Conservation (phyloP, 768 basidiomycete species). For the Mrakia hoshinonis region DNA sequence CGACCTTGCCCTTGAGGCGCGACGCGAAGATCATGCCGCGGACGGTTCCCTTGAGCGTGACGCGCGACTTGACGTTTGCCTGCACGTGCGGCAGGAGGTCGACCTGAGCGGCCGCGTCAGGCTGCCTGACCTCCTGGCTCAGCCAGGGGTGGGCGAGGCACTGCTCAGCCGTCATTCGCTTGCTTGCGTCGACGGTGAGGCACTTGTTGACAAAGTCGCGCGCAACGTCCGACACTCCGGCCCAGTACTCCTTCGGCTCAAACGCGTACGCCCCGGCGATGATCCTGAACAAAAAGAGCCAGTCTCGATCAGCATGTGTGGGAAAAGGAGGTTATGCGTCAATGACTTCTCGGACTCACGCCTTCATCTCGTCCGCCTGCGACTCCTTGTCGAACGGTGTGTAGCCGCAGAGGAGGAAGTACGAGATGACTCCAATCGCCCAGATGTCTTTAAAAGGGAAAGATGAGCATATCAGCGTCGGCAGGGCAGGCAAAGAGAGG, state of each 20-base stretch:
- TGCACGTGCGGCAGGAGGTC: constrained; percentile 76
- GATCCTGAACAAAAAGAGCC: constrained; percentile 1
- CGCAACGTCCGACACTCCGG: constrained; percentile 46
- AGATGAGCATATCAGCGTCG: no score
- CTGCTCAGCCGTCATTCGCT: constrained; percentile 69
- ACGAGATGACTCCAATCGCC: constrained; percentile 96
- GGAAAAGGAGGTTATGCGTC: background rate
- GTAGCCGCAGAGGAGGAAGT: constrained; percentile 55
- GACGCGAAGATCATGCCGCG: constrained; percentile 27
- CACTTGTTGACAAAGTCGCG: constrained; percentile 73
- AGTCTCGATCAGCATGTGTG: background rate
- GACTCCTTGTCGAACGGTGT: constrained; percentile 94
- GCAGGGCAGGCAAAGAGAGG: no score
- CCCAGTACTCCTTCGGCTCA: constrained; percentile 51
- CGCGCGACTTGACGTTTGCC: constrained; percentile 38
- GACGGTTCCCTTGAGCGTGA: constrained; percentile 26
- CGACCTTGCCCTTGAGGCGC: constrained; percentile 16
- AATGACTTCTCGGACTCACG: constrained; percentile 36
- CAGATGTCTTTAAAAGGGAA: constrained; percentile 44
- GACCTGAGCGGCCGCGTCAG: constrained; percentile 55
- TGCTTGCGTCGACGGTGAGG: constrained; percentile 70
- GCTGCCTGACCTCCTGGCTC: constrained; percentile 47
- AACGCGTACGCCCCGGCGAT: constrained; percentile 77
- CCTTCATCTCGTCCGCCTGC: constrained; percentile 74
- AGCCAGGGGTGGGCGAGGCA: constrained; percentile 75